Conservation (phyloP, 441 rosid genomes). For the Iberis amara region DNA sequence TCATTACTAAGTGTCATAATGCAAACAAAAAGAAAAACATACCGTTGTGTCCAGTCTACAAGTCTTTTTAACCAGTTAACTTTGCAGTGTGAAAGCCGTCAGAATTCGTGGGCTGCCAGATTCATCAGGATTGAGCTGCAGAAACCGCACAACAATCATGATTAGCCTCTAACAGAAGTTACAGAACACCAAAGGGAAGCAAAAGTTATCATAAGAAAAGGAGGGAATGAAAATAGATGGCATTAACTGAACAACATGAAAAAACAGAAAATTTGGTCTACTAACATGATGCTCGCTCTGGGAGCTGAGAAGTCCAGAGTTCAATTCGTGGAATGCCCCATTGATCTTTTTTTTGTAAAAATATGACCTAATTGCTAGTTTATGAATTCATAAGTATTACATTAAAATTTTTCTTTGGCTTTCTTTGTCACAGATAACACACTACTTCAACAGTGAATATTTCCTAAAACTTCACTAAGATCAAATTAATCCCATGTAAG, state of each 20-base stretch:
- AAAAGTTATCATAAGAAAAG: background rate
- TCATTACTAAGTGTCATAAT: background rate
- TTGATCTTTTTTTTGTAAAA: background rate
- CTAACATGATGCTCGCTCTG: slow-evolving; percentile 91
- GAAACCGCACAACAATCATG: background rate
- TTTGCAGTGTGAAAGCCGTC: background rate
- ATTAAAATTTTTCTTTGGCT: background rate
- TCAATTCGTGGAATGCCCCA: slow-evolving; percentile 66
- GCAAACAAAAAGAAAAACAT: background rate
- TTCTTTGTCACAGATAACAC: background rate
- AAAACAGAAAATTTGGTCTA: slow-evolving; percentile 44
- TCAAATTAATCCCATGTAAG: background rate
- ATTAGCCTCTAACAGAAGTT: background rate
- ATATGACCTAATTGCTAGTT: background rate
- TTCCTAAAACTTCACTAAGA: background rate
- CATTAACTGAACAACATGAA: background rate
- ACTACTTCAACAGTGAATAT: background rate
- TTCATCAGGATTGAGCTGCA: slow-evolving; percentile 8
- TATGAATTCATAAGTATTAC: no score
- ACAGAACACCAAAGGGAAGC: no score
- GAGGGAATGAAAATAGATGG: background rate
- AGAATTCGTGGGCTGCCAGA: background rate
- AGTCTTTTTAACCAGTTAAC: background rate
- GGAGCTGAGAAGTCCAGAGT: slow-evolving; percentile 85
- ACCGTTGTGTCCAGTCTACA: background rate